Conservation (phyloP, 2,329 filamentous ascomycete genomes). For the Akanthomyces uredinophilus region DNA sequence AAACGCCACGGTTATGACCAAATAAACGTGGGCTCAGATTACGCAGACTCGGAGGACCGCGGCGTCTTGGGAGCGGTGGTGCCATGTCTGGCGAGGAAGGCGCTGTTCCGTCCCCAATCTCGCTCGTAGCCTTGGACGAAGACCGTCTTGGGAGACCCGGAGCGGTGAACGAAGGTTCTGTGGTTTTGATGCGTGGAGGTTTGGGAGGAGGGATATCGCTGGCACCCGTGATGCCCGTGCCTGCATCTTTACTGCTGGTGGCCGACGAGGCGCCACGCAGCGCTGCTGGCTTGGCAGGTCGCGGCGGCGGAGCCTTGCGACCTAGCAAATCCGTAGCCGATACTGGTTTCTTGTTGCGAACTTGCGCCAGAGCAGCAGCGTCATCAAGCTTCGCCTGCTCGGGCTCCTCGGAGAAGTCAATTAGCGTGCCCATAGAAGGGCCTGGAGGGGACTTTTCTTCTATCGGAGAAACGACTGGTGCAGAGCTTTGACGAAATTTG, state of each 20-base stretch:
- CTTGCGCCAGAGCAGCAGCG: slow-evolving; percentile 27
- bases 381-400: slow-evolving; percentile 32
- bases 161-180: background rate
- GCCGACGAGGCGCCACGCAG: slow-evolving; percentile 42
- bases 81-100: slow-evolving; percentile 24
- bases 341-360: slow-evolving; percentile 21
- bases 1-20: slow-evolving; percentile 26
- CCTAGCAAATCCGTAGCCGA: slow-evolving; percentile 28
- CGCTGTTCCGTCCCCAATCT: slow-evolving; percentile 11
- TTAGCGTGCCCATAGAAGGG: slow-evolving; percentile 51
- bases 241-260: slow-evolving; percentile 21
- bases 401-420: slow-evolving; percentile 55
- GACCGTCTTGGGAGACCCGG: slow-evolving; percentile 9
- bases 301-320: slow-evolving; percentile 41
- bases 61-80: slow-evolving; percentile 43
- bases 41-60: slow-evolving; percentile 32
- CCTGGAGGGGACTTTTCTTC: slow-evolving; percentile 27
- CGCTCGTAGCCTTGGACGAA: slow-evolving; percentile 16
- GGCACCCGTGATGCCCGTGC: background rate
- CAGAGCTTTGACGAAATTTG: slow-evolving; percentile 23
- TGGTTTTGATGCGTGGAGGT: slow-evolving; percentile 15
- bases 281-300: slow-evolving; percentile 53
- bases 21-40: slow-evolving; percentile 28
- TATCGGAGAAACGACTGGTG: slow-evolving; percentile 15
- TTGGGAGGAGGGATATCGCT: slow-evolving; percentile 12